These are phyloP conservation scores for Pleurotus tuoliensis DNA, from an alignment of 768 basidiomycete species.

Conservation along the genomic window DNA sequence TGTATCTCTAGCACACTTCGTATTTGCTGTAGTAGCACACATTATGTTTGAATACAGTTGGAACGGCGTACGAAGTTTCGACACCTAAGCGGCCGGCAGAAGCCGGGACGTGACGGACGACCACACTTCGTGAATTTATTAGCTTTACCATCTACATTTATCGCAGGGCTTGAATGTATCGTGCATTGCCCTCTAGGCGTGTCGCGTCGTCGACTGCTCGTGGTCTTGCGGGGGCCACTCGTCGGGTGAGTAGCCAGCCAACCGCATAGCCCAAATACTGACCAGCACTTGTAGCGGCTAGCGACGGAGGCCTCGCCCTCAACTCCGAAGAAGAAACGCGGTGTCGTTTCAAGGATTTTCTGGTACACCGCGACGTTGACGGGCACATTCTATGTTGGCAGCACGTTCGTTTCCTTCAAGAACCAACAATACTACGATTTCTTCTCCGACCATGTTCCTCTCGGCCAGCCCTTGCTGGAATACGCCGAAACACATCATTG, in stretches of 20 bases:
- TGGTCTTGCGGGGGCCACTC: constrained; percentile 46
- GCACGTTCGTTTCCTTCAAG: constrained; percentile 74
- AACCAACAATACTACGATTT: constrained; percentile 80
- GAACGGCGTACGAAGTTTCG: no score
- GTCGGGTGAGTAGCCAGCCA: constrained; percentile 48
- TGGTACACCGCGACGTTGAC: constrained; percentile 65
- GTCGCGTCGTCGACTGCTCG: constrained; percentile 41
- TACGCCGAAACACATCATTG: constrained; percentile 77
- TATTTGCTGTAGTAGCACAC: no score
- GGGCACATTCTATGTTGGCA: constrained; percentile 79
- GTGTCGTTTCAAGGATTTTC: constrained; percentile 55
- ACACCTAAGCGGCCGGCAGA: no score
- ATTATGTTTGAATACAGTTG: no score
- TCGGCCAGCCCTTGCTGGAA: constrained; percentile 73
- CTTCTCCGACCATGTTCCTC: constrained; percentile 77
- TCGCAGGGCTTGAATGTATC: constrained; percentile 42
- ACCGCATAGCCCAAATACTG: constrained; percentile 3
- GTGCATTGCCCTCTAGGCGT: constrained; percentile 54
- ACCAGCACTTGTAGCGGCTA: constrained; percentile 42
- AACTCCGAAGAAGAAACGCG: constrained; percentile 48
- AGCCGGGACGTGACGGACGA: not conserved
- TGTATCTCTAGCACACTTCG: not conserved
- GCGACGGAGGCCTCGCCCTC: constrained; percentile 51
- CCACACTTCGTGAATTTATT: not conserved
- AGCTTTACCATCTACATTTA: constrained; percentile 12